Percentiles rank a stretch among this genome's conserved stretches.
phyloP scores from a whole-genome alignment of 108 stramenopile species.

The Cyclotella choctawhatcheeana region DNA sequence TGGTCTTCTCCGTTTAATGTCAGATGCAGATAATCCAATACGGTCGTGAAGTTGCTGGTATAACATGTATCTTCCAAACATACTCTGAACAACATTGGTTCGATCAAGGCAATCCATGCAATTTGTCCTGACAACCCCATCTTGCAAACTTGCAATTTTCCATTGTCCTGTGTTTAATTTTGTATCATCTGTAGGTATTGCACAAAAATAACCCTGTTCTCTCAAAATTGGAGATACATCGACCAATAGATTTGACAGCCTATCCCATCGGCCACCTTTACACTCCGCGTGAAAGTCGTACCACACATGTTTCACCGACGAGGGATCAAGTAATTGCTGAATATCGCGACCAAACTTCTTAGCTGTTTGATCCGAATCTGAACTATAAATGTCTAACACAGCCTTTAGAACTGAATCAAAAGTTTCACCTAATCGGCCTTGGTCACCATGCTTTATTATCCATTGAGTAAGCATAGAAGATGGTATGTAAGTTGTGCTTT shows the following conservation, averaged over 20 bases:
- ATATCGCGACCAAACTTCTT: neutral
- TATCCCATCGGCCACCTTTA: slow-evolving; percentile 88
- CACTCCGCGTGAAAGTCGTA: slow-evolving; percentile 98
- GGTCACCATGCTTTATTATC: slow-evolving; percentile 94
- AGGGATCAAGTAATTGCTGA: slow-evolving; percentile 15
- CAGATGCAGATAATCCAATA: slow-evolving; percentile 16
- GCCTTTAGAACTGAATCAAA: slow-evolving; percentile 80
- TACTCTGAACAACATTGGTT: slow-evolving; percentile 97
- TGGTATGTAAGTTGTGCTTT: too few relatives aligned
- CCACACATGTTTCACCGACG: slow-evolving; percentile 82
- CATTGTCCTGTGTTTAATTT: slow-evolving; percentile 36
- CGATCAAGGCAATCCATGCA: slow-evolving; percentile 99
- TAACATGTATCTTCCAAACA: slow-evolving; percentile 85
- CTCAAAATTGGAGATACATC: slow-evolving; percentile 67
- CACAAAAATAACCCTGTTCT: slow-evolving; percentile 75
- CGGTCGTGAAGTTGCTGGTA: slow-evolving; percentile 58
- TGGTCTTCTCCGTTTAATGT: slow-evolving; percentile 26
- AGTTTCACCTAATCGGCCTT: slow-evolving; percentile 82
- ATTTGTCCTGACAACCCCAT: slow-evolving; percentile 94
- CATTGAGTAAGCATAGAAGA: too few relatives aligned
- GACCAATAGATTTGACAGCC: slow-evolving; percentile 74
- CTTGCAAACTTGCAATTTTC: slow-evolving; percentile 66
- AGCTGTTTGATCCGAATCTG: too few relatives aligned
- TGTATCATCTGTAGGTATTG: slow-evolving; percentile 22
- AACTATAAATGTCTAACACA: slow-evolving; percentile 61